Evolutionary conservation across 1,284 basidiomycete genomes (phyloP).

Genomic region (Pascua sp.): DNA sequence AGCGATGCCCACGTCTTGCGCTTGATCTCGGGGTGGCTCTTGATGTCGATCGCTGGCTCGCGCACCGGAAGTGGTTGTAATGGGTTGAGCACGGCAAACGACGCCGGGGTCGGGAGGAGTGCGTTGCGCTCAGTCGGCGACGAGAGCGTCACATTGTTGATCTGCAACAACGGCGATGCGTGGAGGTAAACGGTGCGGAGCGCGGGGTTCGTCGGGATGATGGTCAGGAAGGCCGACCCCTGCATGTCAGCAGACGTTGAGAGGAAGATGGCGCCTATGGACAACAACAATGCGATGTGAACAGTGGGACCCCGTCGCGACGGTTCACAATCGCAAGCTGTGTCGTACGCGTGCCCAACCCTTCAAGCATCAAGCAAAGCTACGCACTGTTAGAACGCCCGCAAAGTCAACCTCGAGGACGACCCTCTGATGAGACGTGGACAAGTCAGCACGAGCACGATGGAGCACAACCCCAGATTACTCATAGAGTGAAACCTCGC

Average conservation of each 20-base stretch:
- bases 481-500: slow-evolving; percentile 24
- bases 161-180: slow-evolving; percentile 40
- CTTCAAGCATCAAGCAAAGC: background rate
- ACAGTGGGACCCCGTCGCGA: background rate
- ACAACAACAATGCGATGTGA: background rate
- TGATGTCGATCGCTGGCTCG: slow-evolving; percentile 63
- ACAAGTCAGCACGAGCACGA: slow-evolving; percentile 9
- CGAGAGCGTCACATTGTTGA: slow-evolving; percentile 41
- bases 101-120: slow-evolving; percentile 63
- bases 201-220: slow-evolving; percentile 39
- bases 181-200: slow-evolving; percentile 45
- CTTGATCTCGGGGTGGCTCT: slow-evolving; percentile 89
- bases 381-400: slow-evolving; percentile 32
- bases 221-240: slow-evolving; percentile 44
- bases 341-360: background rate
- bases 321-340: background rate
- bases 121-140: slow-evolving; percentile 38
- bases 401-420: slow-evolving; percentile 47
- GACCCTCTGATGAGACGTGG: slow-evolving; percentile 43
- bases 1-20: slow-evolving; percentile 84
- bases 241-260: slow-evolving; percentile 12
- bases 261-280: background rate
- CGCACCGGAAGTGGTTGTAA: slow-evolving; percentile 36
- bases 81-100: slow-evolving; percentile 64
- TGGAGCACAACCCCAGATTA: background rate